phyloP scores from a whole-genome alignment of 306 rosid genomes.

The Gleditsia sinensis region DNA sequence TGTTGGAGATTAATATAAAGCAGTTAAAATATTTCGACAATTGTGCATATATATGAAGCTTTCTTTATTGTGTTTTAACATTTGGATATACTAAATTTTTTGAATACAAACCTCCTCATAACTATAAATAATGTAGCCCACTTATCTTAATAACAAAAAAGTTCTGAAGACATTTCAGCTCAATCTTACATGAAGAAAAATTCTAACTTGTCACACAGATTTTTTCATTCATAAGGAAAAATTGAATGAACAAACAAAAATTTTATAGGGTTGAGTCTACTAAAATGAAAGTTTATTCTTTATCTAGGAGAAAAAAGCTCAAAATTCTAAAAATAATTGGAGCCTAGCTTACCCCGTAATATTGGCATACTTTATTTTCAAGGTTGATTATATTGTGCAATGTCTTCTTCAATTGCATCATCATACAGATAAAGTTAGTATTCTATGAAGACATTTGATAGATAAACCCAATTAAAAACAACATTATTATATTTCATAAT shows the following conservation, averaged over 20 bases:
- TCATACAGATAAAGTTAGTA: not conserved
- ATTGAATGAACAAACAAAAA: not conserved
- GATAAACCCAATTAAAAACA: not conserved
- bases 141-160: not conserved
- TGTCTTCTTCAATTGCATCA: not conserved
- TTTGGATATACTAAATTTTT: not conserved
- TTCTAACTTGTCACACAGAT: not conserved
- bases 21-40: no score
- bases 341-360: not conserved
- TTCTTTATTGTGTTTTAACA: not conserved
- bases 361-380: not conserved
- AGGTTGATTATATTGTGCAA: not conserved
- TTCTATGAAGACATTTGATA: not conserved
- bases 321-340: not conserved
- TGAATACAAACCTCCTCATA: conserved; percentile 2
- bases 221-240: not conserved
- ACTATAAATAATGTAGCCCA: not conserved
- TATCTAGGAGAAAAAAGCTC: not conserved
- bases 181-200: not conserved
- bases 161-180: not conserved
- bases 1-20: not conserved
- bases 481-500: not conserved
- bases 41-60: not conserved
- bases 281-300: not conserved
- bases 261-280: not conserved